A percentile compares a stretch with the other conserved stretches of the same genome.
These are phyloP conservation scores for Ustilago nuda DNA, from an alignment of 1,284 basidiomycete species.

Conservation along the genomic window DNA sequence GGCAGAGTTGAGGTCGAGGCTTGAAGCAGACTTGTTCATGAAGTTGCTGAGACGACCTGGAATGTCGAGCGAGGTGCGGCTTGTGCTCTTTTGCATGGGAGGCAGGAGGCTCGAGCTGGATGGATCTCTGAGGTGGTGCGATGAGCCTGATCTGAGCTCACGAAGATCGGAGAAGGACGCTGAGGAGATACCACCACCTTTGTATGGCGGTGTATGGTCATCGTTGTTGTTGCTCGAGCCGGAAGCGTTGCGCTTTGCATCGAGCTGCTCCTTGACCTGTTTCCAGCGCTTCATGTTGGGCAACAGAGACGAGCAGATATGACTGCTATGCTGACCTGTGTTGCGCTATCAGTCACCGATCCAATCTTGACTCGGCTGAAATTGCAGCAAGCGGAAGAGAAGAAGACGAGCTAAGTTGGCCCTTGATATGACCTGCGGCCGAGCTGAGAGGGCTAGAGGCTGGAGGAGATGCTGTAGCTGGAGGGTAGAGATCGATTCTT, in stretches of 20 bases:
- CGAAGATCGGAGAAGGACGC: conserved; percentile 36
- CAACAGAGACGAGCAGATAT: background rate
- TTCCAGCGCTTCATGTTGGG: conserved; percentile 40
- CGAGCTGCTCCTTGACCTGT: conserved; percentile 44
- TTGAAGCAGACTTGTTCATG: conserved; percentile 43
- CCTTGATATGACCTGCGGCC: background rate
- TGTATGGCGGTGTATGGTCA: conserved; percentile 23
- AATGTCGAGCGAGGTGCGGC: conserved; percentile 47
- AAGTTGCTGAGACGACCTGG: conserved; percentile 38
- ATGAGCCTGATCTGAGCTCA: conserved; percentile 18
- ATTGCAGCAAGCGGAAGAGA: background rate
- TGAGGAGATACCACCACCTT: conserved; percentile 39
- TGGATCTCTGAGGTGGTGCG: conserved; percentile 1
- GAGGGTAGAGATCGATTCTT: conserved; percentile 1
- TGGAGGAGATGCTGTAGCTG: background rate
- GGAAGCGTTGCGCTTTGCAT: conserved; percentile 37
- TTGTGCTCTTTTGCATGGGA: conserved; percentile 32
- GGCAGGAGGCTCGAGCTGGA: conserved; percentile 34
- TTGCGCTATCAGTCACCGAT: background rate
- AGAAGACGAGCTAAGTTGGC: background rate
- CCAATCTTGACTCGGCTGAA: background rate
- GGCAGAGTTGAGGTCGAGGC: conserved; percentile 29
- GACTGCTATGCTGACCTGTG: background rate
- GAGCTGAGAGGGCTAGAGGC: background rate
- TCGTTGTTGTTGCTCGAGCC: conserved; percentile 12